Base-by-base conservation (phyloP, 2,329 filamentous ascomycete species). In the Shiraia sp. region DNA sequence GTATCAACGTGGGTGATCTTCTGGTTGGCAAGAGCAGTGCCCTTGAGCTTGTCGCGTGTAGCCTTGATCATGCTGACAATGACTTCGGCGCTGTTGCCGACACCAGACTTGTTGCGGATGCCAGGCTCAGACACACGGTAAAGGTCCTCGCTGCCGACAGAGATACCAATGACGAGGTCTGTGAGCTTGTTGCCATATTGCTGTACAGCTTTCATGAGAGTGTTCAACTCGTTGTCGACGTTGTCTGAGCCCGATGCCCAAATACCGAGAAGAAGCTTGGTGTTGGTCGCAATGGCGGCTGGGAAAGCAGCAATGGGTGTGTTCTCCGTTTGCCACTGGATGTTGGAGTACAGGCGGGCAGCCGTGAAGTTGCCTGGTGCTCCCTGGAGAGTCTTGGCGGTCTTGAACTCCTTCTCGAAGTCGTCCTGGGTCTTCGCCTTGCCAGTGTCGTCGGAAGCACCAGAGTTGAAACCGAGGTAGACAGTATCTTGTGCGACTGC, bases 51-150 rank as follows among this genome's bases (percentile, higher is more conserved):
- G 36, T 55, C 53, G 25, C 61, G 60, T 10, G 65, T 59, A 27
- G 61, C 55, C 42, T 66, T 59, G 49, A 70, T 65, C 73, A 90
- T 92, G 42, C 72, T 65, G 55, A 82, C 78, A 36, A 95, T 75
- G 4, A 72, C 76, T 29, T 76, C 73, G 4, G 88, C 85, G 35
- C 77, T 70, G 28, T 79, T 75, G 50, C 89, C 89, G 24, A 79
- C 69, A 41, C 83, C 81, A 38, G 83, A 80, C 3, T 81, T 71
- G 62, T 82, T 81, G 38, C 74, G 71, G 48, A 85, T 78, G 44
- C 87, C 88, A 10, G 78, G 82, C 22, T 80, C 79, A 1, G 88
- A 88, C 71, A 63, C 57, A 8, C 88, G 86, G 78, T 93, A 93
- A 30, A 93, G 45, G 33, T 71, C 68, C 49, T 71, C 68, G 47